Percentiles rank a stretch among this genome's conserved stretches.
These are phyloP conservation scores for Xylogone sp. DNA, from an alignment of 2,329 filamentous ascomycete genomes.

Conservation along the genomic window DNA sequence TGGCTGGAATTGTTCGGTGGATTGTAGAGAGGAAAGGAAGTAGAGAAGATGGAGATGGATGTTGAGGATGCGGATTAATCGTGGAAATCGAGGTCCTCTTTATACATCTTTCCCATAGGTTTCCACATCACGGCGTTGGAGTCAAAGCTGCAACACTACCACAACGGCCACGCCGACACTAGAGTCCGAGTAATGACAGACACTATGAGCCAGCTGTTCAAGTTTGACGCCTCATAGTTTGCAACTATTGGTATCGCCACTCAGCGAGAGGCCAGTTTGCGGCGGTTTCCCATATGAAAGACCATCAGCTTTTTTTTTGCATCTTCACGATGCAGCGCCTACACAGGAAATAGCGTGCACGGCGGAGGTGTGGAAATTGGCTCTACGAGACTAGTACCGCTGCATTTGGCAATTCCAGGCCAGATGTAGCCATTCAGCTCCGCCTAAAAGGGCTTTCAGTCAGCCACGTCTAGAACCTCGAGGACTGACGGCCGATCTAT, in stretches of 20 bases:
- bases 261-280: background rate
- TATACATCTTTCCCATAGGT: background rate
- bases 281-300: background rate
- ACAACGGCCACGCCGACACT: background rate
- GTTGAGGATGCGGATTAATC: background rate
- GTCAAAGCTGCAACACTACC: background rate
- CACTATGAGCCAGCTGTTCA: background rate
- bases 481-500: background rate
- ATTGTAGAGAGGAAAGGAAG: background rate
- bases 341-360: background rate
- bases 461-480: background rate
- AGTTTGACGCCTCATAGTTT: background rate
- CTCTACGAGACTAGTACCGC: background rate
- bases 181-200: background rate
- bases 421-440: background rate
- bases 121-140: background rate
- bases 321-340: background rate
- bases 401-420: background rate
- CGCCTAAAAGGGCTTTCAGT: background rate
- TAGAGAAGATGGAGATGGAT: background rate
- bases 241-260: background rate
- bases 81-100: background rate
- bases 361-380: background rate
- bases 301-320: background rate
- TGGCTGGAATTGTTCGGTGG: background rate